Evolutionary conservation across 2,329 filamentous ascomycete genomes (phyloP).

Genomic region (Xylaria sp.): DNA sequence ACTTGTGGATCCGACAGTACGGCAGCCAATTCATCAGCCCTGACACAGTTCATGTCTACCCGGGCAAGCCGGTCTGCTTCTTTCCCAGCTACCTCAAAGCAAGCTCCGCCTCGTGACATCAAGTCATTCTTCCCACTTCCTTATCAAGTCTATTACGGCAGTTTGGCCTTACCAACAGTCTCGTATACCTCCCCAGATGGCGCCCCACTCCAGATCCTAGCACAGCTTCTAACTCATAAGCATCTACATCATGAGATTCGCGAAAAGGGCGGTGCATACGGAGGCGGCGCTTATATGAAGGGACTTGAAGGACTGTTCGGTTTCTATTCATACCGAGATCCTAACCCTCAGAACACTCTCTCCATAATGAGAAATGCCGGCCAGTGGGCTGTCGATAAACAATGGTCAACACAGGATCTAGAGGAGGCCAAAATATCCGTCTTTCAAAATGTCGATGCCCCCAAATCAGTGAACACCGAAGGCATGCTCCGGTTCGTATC

Average conservation of each 20-base stretch:
- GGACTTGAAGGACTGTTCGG: slow-evolving; percentile 85
- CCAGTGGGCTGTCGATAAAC: slow-evolving; percentile 78
- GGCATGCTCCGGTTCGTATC: slow-evolving; percentile 86
- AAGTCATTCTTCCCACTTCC: slow-evolving; percentile 93
- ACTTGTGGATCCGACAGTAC: slow-evolving; percentile 83
- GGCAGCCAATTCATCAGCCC: slow-evolving; percentile 69
- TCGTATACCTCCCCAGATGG: slow-evolving; percentile 79
- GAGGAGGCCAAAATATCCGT: slow-evolving; percentile 96
- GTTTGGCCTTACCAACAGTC: slow-evolving; percentile 78
- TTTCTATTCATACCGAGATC: slow-evolving; percentile 96
- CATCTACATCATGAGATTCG: slow-evolving; percentile 96
- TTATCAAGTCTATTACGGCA: slow-evolving; percentile 96
- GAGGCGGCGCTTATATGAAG: slow-evolving; percentile 84
- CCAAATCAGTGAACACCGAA: slow-evolving; percentile 83
- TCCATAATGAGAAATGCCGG: slow-evolving; percentile 84
- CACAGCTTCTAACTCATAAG: slow-evolving; percentile 93
- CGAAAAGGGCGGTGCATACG: slow-evolving; percentile 96
- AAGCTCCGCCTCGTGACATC: slow-evolving; percentile 52
- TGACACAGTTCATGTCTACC: slow-evolving; percentile 72
- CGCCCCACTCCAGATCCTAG: slow-evolving; percentile 84
- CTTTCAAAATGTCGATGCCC: slow-evolving; percentile 91
- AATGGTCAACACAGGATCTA: slow-evolving; percentile 83
- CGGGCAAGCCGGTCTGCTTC: slow-evolving; percentile 55
- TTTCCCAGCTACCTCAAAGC: slow-evolving; percentile 44
- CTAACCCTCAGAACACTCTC: slow-evolving; percentile 88